Evolutionary conservation across 2,329 filamentous ascomycete species (phyloP), one percentile per base, ranked within the genome.

Genomic region (Hypoxylon sp.): DNA sequence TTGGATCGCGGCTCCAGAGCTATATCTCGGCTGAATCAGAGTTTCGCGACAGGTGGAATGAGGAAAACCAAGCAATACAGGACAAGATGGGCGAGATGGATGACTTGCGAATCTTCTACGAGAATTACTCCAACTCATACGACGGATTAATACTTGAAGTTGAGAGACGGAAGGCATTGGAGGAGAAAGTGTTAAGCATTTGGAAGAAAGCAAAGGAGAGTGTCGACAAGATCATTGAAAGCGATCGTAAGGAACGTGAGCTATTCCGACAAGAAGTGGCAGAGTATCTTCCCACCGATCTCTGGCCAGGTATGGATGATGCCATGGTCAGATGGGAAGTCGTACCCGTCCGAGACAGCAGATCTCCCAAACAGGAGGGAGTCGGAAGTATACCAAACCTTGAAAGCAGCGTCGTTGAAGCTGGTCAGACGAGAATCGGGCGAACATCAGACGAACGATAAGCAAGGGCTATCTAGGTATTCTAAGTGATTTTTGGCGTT

Each of bases 81-180:
- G 84, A 81, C 14, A 91, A 90, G 72, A 87, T 97, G 43, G 82
- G 86, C 9, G 93, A 97, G 75, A 91, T 98, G 79, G 89, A 91
- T 56, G 88, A 89, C 21, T 87, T 98, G 74, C 86, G 89, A 10
- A 84, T 88, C n/a, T 93, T 98, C 74, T 98, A 98, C 79, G 91
- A 95, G 67, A 90, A 91, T 17, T 99, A 98, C 75, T 85, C 92
- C 19, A 87, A 89, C 57, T 93, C 94, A 0, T 98, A 99, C 76
- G 91, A 93, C 72, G 90, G 91, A 19, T 83, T 99, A 11, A 86
- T 98, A 23, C 85, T 97, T 1, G 96, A 99, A 78, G 91, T 94
- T 5, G 91, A 91, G 57, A 86, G 96, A 23, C 87, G 96, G 9
- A 89, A 88, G 65, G 83, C 86, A 13, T 88, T 93, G 36, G 92